Conservation (phyloP, 2,329 filamentous ascomycete genomes). For the Alternaria rosae region DNA sequence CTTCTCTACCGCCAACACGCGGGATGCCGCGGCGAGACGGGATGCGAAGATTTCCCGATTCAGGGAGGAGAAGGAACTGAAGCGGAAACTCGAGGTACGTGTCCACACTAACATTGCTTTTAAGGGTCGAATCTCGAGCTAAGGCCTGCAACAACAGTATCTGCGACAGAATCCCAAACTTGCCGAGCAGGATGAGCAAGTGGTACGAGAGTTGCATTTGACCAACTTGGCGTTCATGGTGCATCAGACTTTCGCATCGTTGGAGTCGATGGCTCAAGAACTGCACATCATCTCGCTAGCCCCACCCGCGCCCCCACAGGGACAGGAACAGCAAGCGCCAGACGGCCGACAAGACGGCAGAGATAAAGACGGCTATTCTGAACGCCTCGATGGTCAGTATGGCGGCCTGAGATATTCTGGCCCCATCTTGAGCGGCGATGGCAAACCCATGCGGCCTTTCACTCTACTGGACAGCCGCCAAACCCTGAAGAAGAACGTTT, state of each 20-base stretch:
- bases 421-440: conserved; percentile 77
- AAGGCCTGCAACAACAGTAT: conserved; percentile 55
- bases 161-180: conserved; percentile 66
- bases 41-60: conserved; percentile 88
- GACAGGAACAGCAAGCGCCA: conserved; percentile 45
- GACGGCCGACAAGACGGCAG: conserved; percentile 59
- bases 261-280: conserved; percentile 89
- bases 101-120: conserved; percentile 11
- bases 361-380: conserved; percentile 66
- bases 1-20: conserved; percentile 75
- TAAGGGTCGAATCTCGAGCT: conserved; percentile 15
- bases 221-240: conserved; percentile 75
- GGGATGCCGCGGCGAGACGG: conserved; percentile 72
- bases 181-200: conserved; percentile 80
- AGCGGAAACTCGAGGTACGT: conserved; percentile 76
- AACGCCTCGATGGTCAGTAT: conserved; percentile 71
- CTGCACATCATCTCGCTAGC: conserved; percentile 80
- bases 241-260: conserved; percentile 81
- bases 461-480: conserved; percentile 81
- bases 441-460: conserved; percentile 90
- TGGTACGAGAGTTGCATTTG: conserved; percentile 79
- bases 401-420: conserved; percentile 61
- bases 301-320: conserved; percentile 61
- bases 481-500: conserved; percentile 80
- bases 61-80: conserved; percentile 83